Conservation (phyloP, 2,329 filamentous ascomycete genomes). For the Taxawa tesnikishii region DNA sequence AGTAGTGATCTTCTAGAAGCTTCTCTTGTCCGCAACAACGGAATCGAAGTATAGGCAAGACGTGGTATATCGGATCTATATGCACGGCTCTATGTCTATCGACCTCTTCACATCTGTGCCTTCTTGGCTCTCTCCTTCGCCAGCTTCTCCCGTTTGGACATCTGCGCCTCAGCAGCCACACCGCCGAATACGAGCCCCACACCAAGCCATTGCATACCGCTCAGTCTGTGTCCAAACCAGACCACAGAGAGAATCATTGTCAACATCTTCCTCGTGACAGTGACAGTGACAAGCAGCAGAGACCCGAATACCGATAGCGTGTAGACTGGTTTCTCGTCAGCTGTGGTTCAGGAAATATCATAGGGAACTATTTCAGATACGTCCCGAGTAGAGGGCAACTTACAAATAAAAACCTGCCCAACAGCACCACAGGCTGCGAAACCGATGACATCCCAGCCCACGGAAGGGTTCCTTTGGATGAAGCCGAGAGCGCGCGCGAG, state of each 20-base stretch:
- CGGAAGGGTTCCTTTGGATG: constrained; percentile 63
- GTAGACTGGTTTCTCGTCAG: constrained; percentile 42
- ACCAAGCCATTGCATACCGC: constrained; percentile 84
- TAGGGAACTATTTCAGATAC: no score
- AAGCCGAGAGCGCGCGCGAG: constrained; percentile 69
- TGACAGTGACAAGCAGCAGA: constrained; percentile 86
- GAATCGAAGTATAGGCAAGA: no score
- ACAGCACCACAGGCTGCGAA: constrained; percentile 86
- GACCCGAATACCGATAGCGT: constrained; percentile 87
- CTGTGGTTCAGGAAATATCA: constrained; percentile 2
- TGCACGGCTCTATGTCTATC: no score
- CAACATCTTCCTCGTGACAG: constrained; percentile 96
- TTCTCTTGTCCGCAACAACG: no score
- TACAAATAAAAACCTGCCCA: constrained; percentile 86
- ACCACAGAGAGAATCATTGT: constrained; percentile 96
- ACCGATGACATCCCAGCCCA: constrained; percentile 77
- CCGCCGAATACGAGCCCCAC: constrained; percentile 90
- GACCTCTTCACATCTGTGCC: neutral
- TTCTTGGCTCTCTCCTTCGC: constrained; percentile 53
- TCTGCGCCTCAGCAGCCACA: constrained; percentile 78
- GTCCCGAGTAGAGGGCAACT: constrained; percentile 11
- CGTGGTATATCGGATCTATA: no score
- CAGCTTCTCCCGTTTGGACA: constrained; percentile 71
- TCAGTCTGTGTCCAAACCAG: constrained; percentile 82
- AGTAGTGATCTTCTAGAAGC: no score